phyloP scores from a whole-genome alignment of 2,329 filamentous ascomycete genomes.

The Talaromyces piceae region DNA sequence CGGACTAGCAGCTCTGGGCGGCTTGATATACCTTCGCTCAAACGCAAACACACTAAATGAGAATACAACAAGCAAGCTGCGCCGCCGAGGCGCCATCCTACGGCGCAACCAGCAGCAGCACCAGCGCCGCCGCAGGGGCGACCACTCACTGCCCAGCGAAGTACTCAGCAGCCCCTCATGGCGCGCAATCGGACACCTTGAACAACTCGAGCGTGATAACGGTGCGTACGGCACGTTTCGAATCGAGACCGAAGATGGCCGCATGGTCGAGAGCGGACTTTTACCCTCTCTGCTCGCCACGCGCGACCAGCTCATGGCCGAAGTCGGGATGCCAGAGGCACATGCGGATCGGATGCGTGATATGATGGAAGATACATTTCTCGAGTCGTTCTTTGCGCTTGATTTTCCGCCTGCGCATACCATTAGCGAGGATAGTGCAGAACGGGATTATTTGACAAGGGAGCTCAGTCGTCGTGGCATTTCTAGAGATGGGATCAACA shows the following conservation, averaged over 20 bases:
- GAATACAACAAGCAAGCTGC: conserved; percentile 23
- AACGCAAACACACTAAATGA: conserved; percentile 19
- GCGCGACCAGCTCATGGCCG: conserved; percentile 35
- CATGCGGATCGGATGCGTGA: conserved; percentile 36
- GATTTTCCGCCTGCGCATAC: conserved; percentile 33
- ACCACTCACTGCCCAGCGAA: no score
- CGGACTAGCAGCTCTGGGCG: conserved; percentile 35
- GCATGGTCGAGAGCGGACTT: conserved; percentile 34
- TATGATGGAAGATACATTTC: conserved; percentile 38
- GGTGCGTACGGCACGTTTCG: conserved; percentile 37
- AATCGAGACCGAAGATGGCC: conserved; percentile 35
- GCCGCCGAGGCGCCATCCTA: conserved; percentile 34
- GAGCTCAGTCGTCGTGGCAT: conserved; percentile 35
- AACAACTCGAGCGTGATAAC: conserved; percentile 33
- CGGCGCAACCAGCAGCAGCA: conserved; percentile 26
- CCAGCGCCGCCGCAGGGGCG: no score
- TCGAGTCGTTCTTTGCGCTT: conserved; percentile 36
- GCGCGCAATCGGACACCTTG: conserved; percentile 32
- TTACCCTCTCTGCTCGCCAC: conserved; percentile 37
- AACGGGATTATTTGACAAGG: conserved; percentile 30
- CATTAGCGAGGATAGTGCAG: conserved; percentile 24
- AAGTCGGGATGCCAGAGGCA: conserved; percentile 29
- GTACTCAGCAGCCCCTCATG: conserved; percentile 26
- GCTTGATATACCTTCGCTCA: conserved; percentile 34
- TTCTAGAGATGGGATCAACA: conserved; percentile 29